Evolutionary conservation across 2,329 filamentous ascomycete species (phyloP).

Genomic region (Aspergillus sp.): DNA sequence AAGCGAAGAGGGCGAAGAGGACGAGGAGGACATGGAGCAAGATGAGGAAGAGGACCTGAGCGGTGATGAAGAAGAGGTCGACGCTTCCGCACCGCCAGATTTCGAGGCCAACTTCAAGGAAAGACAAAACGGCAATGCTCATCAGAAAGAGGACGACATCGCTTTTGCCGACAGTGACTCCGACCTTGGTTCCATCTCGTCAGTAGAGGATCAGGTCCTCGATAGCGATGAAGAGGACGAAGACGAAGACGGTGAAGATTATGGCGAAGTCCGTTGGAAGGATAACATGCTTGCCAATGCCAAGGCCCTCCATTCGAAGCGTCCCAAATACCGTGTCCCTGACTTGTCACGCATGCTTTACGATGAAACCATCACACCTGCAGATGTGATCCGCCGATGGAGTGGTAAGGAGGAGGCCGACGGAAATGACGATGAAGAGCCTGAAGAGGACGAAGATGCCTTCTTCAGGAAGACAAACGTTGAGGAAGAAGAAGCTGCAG

Average conservation of each 20-base stretch:
- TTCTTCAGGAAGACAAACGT: conserved; percentile 62
- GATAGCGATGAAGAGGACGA: conserved; percentile 54
- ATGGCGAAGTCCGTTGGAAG: conserved; percentile 80
- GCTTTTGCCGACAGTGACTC: conserved; percentile 97
- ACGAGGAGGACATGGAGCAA: conserved; percentile 54
- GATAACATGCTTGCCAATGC: conserved; percentile 78
- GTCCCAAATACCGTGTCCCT: conserved; percentile 71
- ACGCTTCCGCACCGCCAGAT: conserved; percentile 45
- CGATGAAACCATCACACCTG: conserved; percentile 73
- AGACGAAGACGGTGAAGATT: conserved; percentile 66
- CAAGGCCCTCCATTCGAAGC: conserved; percentile 67
- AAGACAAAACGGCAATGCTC: conserved; percentile 56
- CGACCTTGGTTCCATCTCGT: conserved; percentile 85
- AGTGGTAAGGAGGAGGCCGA: conserved; percentile 67
- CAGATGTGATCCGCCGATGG: conserved; percentile 78
- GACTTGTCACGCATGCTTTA: conserved; percentile 90
- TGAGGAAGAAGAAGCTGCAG: conserved; percentile 54
- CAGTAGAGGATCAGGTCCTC: conserved; percentile 57
- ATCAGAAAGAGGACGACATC: conserved; percentile 67
- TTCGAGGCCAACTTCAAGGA: conserved; percentile 48
- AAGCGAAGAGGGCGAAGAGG: conserved; percentile 54
- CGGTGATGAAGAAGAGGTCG: conserved; percentile 39
- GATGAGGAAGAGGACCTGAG: conserved; percentile 39
- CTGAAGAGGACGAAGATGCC: conserved; percentile 65
- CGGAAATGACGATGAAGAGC: conserved; percentile 51